Evolutionary conservation across 768 basidiomycete species (phyloP).

Genomic region (Holtermannia corniformis): DNA sequence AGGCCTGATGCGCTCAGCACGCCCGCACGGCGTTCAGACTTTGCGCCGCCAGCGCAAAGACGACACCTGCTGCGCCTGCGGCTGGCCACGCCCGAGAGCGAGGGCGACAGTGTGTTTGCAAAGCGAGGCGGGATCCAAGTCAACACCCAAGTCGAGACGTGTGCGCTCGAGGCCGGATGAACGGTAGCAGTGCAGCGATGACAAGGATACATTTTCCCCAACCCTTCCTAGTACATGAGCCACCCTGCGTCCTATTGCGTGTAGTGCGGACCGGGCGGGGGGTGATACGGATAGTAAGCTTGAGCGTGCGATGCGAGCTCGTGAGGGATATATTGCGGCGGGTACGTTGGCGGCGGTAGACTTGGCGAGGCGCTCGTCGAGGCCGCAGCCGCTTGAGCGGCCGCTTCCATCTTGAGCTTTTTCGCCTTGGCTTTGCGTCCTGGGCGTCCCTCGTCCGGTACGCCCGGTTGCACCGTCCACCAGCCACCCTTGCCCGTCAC

Average conservation of each 20-base stretch:
- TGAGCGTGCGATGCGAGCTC: background rate
- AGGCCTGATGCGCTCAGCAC: slow-evolving; percentile 7
- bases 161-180: slow-evolving; percentile 22
- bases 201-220: background rate
- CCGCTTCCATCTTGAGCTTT: background rate
- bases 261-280: background rate
- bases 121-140: slow-evolving; percentile 41
- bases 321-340: background rate
- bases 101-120: slow-evolving; percentile 32
- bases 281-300: background rate
- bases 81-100: slow-evolving; percentile 31
- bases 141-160: slow-evolving; percentile 17
- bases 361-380: too few species aligned
- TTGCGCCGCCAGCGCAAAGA: slow-evolving; percentile 22
- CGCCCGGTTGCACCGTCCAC: slow-evolving; percentile 37
- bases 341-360: too few species aligned
- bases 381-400: background rate
- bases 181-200: background rate
- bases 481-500: slow-evolving; percentile 39
- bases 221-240: too few species aligned
- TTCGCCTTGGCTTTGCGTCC: slow-evolving; percentile 29
- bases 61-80: slow-evolving; percentile 39
- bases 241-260: background rate
- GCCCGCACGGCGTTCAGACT: slow-evolving; percentile 38
- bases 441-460: slow-evolving; percentile 33